Evolutionary conservation across 2,329 filamentous ascomycete genomes (phyloP).

Genomic region (Epichloe baconii): DNA sequence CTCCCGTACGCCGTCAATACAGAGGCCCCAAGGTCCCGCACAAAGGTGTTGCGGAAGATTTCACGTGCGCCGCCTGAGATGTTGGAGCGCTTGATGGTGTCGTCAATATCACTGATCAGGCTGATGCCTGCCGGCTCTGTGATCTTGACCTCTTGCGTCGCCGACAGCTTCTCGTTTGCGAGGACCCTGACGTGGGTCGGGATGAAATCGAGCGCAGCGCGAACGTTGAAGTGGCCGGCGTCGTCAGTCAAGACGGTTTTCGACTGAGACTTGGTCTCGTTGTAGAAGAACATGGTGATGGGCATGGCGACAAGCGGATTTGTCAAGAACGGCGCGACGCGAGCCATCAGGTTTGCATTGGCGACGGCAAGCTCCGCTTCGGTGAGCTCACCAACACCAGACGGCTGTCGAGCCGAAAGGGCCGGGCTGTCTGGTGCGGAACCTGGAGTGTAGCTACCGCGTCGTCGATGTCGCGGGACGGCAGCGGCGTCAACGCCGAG

Average conservation of each 20-base stretch:
- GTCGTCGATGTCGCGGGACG: constrained; percentile 16
- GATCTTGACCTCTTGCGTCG: constrained; percentile 63
- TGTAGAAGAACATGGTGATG: constrained; percentile 92
- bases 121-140: constrained; percentile 73
- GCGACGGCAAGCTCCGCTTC: constrained; percentile 65
- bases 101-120: constrained; percentile 93
- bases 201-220: constrained; percentile 74
- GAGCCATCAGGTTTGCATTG: constrained; percentile 77
- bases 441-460: constrained; percentile 22
- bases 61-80: constrained; percentile 79
- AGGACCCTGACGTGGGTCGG: constrained; percentile 82
- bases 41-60: constrained; percentile 93
- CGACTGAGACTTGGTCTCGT: constrained; percentile 69
- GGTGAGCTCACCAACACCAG: constrained; percentile 45
- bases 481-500: constrained; percentile 13
- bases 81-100: constrained; percentile 92
- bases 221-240: constrained; percentile 72
- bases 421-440: constrained; percentile 32
- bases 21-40: constrained; percentile 74
- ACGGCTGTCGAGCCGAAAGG: constrained; percentile 22
- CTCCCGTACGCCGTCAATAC: constrained; percentile 73
- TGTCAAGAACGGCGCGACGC: constrained; percentile 80
- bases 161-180: constrained; percentile 73
- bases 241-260: constrained; percentile 77
- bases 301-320: constrained; percentile 64